phyloP scores from a whole-genome alignment of 1,284 basidiomycete species.

The Caloboletus firmus region DNA sequence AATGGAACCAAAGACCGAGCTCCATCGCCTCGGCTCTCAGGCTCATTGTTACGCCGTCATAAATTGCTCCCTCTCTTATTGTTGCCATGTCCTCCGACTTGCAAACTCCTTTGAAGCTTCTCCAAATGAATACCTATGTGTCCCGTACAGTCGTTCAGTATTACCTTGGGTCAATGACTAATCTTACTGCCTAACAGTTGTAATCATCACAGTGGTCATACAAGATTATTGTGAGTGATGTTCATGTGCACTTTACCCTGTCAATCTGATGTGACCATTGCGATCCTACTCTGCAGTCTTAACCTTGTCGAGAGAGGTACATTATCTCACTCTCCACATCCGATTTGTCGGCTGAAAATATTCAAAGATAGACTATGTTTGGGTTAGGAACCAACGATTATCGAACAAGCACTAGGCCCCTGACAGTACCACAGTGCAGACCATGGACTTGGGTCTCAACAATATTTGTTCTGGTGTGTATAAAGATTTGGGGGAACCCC shows the following conservation, averaged over 20 bases:
- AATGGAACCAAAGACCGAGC: too few relatives aligned
- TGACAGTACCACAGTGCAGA: neutral
- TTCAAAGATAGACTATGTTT: neutral
- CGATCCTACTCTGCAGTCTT: too few relatives aligned
- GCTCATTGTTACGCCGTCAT: too few relatives aligned
- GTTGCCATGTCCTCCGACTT: neutral
- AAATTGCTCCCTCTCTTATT: too few relatives aligned
- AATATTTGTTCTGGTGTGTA: slow-evolving; percentile 10
- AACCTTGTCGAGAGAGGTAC: too few relatives aligned
- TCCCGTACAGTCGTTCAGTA: neutral
- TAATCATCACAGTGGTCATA: neutral
- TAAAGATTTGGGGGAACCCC: accelerated
- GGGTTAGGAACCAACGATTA: neutral
- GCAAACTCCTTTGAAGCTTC: neutral
- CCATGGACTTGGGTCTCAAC: slow-evolving; percentile 14
- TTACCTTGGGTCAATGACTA: neutral
- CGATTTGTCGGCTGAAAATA: too few relatives aligned
- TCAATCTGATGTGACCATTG: too few relatives aligned
- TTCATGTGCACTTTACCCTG: too few relatives aligned
- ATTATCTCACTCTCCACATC: too few relatives aligned
- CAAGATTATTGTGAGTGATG: slow-evolving; percentile 2
- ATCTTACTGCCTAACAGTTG: neutral
- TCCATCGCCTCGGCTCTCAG: too few relatives aligned
- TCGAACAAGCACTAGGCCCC: neutral
- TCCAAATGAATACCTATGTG: neutral